Conservation (phyloP, 768 basidiomycete species). For the Cystofilobasidium bisporidii region DNA sequence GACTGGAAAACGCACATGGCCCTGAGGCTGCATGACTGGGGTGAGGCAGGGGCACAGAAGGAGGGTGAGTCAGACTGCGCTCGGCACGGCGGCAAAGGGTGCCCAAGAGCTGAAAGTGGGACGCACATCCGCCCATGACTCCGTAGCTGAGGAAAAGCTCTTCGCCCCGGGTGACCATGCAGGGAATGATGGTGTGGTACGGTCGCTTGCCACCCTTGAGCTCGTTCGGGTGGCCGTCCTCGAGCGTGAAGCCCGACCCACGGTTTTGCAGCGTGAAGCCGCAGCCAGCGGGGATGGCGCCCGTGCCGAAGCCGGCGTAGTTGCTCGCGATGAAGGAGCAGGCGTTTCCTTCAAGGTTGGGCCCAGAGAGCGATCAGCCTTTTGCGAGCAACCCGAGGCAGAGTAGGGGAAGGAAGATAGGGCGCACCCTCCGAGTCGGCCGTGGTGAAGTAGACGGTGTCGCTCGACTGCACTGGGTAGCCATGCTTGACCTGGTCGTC, state of each 20-base stretch:
- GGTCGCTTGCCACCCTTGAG: conserved; percentile 49
- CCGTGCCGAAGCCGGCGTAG: conserved; percentile 73
- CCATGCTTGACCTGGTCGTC: conserved; percentile 48
- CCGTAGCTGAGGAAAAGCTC: conserved; percentile 74
- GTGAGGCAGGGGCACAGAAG: too few species aligned
- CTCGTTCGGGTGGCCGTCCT: conserved; percentile 73
- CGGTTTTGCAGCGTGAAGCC: conserved; percentile 96
- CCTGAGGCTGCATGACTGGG: background rate
- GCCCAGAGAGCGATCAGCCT: background rate
- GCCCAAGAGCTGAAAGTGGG: too few species aligned
- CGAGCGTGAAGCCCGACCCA: conserved; percentile 71
- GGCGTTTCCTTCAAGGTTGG: conserved; percentile 32
- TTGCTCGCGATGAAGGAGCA: conserved; percentile 52
- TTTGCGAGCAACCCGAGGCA: background rate
- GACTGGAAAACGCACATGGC: conserved; percentile 55
- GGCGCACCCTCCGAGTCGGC: conserved; percentile 36
- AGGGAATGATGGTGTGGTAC: conserved; percentile 91
- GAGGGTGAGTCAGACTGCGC: too few species aligned
- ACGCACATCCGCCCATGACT: conserved; percentile 31
- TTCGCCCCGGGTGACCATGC: conserved; percentile 63
- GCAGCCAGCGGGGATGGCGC: conserved; percentile 82
- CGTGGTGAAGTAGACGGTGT: conserved; percentile 92
- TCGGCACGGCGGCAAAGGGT: too few species aligned
- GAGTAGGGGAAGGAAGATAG: background rate
- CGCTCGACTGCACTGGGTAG: conserved; percentile 70